phyloP scores from a whole-genome alignment of 176 grass and related monocot genomes.

The Aegilops speltoides region DNA sequence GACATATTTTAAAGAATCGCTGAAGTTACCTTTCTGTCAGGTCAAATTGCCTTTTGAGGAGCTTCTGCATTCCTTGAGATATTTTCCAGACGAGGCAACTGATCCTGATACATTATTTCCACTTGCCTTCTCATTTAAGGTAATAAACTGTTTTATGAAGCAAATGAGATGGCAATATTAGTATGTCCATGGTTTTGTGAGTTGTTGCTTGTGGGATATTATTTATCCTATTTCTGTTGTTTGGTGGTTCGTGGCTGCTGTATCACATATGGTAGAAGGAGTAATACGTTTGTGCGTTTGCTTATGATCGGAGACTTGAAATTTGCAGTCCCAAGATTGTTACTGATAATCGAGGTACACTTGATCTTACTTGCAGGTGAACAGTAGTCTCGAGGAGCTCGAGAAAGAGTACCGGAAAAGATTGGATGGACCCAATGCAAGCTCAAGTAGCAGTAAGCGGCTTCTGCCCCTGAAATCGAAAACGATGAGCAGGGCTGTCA shows the following conservation, averaged over 20 bases:
- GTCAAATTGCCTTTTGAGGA: conserved; percentile 94
- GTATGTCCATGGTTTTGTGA: neutral
- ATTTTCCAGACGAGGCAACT: conserved; percentile 86
- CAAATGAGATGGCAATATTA: neutral
- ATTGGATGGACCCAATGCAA: conserved; percentile 36
- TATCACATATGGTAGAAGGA: neutral
- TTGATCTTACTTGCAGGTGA: conserved; percentile 53
- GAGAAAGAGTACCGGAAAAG: conserved; percentile 63
- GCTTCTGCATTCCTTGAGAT: conserved; percentile 74
- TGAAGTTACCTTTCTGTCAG: conserved; percentile 37
- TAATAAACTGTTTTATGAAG: conserved; percentile 31
- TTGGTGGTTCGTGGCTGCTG: neutral
- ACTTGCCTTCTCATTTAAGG: conserved; percentile 86
- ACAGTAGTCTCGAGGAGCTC: conserved; percentile 61
- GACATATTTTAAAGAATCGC: neutral
- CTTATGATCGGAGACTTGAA: neutral
- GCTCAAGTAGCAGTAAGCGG: conserved; percentile 37
- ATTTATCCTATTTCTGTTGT: neutral
- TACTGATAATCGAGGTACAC: neutral
- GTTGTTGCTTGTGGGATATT: neutral
- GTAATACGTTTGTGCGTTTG: neutral
- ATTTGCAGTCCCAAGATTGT: neutral
- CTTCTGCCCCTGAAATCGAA: conserved; percentile 48
- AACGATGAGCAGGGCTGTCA: conserved; percentile 50
- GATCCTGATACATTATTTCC: conserved; percentile 79